These are phyloP conservation scores for Groenewaldozyma auringiensis DNA, from an alignment of 1,139 yeast species.

Conservation along the genomic window DNA sequence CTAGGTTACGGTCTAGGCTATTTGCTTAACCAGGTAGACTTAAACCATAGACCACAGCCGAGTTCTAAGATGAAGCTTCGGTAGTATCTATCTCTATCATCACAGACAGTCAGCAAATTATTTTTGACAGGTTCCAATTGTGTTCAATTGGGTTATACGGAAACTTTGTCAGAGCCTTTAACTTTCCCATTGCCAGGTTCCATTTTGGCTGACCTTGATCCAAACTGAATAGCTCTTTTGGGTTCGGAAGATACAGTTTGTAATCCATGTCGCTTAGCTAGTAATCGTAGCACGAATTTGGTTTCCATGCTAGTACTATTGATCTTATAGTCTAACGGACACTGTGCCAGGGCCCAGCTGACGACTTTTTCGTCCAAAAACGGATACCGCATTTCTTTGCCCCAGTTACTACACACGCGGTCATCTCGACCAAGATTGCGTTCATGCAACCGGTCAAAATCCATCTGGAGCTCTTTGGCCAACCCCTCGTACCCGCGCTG, in stretches of 20 bases:
- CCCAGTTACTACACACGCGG: conserved; percentile 76
- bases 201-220: conserved; percentile 91
- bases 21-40: no score
- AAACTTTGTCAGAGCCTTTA: conserved; percentile 51
- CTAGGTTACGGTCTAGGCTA: no score
- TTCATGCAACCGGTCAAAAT: conserved; percentile 63
- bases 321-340: conserved; percentile 32
- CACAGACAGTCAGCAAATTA: neutral
- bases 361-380: conserved; percentile 64
- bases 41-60: neutral
- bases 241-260: conserved; percentile 59
- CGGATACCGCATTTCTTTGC: conserved; percentile 86
- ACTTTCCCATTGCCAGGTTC: conserved; percentile 60
- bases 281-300: conserved; percentile 54
- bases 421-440: conserved; percentile 90
- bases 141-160: neutral
- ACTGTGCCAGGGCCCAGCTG: conserved; percentile 34
- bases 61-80: neutral
- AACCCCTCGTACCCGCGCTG: conserved; percentile 32
- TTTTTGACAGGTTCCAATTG: neutral
- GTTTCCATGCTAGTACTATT: conserved; percentile 34
- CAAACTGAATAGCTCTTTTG: conserved; percentile 96
- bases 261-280: conserved; percentile 48
- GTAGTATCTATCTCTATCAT: neutral
- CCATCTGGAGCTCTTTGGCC: conserved; percentile 52